A percentile compares a stretch with the other conserved stretches of the same genome.
These are phyloP conservation scores for Pinus taeda DNA, from an alignment of 75 land plant genomes.

Conservation along the genomic window DNA sequence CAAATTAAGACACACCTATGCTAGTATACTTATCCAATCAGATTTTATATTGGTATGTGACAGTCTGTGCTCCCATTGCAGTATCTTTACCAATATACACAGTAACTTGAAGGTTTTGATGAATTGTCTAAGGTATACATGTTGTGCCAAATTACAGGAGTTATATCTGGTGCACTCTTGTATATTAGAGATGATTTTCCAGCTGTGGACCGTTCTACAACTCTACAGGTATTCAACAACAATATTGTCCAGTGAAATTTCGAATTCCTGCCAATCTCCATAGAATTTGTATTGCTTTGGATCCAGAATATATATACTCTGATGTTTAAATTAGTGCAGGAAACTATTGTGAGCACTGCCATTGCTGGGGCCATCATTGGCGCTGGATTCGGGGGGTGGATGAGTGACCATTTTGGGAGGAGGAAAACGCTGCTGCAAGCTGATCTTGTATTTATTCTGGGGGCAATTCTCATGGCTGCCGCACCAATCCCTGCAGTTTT, in stretches of 20 bases:
- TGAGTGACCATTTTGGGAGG: slow-evolving; percentile 64
- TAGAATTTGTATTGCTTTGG: not conserved
- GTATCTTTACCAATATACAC: too few species aligned
- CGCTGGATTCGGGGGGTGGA: slow-evolving; percentile 78
- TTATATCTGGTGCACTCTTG: slow-evolving; percentile 81
- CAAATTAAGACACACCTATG: too few species aligned
- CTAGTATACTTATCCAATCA: too few species aligned
- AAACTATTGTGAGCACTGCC: slow-evolving; percentile 85
- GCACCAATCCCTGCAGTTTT: slow-evolving; percentile 44
- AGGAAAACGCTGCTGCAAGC: slow-evolving; percentile 45
- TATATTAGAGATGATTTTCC: slow-evolving; percentile 76
- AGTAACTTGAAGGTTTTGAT: too few species aligned
- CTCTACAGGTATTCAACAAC: slow-evolving; percentile 51
- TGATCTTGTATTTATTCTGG: slow-evolving; percentile 62
- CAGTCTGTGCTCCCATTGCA: too few species aligned
- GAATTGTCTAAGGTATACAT: too few species aligned
- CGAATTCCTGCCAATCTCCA: too few species aligned
- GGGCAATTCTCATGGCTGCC: slow-evolving; percentile 79
- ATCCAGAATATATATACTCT: not conserved
- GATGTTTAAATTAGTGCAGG: slow-evolving; percentile 26
- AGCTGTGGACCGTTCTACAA: slow-evolving; percentile 49
- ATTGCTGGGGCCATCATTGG: slow-evolving; percentile 87
- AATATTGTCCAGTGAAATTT: too few species aligned
- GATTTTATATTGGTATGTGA: too few species aligned
- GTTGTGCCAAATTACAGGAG: slow-evolving; percentile 36